Base-by-base conservation (phyloP, 768 basidiomycete species). In the Kwoniella dejecticola region DNA sequence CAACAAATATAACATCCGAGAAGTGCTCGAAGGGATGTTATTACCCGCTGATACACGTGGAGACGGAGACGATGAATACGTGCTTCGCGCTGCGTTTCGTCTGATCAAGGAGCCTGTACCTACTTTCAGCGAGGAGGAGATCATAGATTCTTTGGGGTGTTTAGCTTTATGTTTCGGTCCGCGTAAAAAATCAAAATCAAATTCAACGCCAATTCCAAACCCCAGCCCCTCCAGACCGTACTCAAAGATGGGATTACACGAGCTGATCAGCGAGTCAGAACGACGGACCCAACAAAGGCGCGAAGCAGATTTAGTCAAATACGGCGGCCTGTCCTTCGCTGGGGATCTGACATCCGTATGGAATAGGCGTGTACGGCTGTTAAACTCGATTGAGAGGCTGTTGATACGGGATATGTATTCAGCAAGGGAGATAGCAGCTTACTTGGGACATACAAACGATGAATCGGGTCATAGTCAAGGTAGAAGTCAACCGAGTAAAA, bases 381-480 rank as follows among this genome's bases (percentile, higher is more conserved):
- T 47, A 7, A 47, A 47, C 27, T 47, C 45, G 17, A 21, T 26
- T 21, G 27, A 26, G 27, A 19, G 27, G 12, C 24, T 47, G 11
- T 12, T 12, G 6, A 47, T 47, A 21, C 23, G 17, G 24, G 45
- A 47, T 47, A 21, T 23, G 21, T 11, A 8, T 7, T 19, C 21
- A 24, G 19, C 24, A 7, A 47, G 45, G 24, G 45, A 47, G 24
- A 47, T 47, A 47, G 45, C 45, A 26, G 45, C 45, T 21, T 47
- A 47, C 17, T 24, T 47, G 7, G 45, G 45, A 4, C 19, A 12
- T 7, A 47, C 45, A 4, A 21, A 4, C 7, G 27, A 47, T 8
- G 45, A 47, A 24, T 12, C 4, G 21, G 15, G 17, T 17, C 23
- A 15, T 8, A 15, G 4, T 10, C 23, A n/a, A n/a, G n/a, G n/a